phyloP scores from a whole-genome alignment of 2,329 filamentous ascomycete genomes.

The Penicillium frequentans region DNA sequence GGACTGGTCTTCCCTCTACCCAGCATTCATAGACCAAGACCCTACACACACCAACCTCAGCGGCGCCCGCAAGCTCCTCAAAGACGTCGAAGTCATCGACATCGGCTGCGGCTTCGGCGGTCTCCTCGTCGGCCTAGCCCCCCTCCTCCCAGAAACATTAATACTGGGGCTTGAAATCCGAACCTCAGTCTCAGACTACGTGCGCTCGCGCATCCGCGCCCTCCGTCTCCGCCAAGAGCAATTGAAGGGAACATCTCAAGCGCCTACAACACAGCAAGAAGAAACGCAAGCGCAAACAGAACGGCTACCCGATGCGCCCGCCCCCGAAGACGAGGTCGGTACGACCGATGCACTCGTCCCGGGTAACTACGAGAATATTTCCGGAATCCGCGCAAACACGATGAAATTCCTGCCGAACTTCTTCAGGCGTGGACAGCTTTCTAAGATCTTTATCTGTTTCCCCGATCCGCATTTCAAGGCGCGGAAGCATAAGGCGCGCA shows the following conservation, averaged over 20 bases:
- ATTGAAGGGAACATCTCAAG: conserved; percentile 16
- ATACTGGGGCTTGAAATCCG: conserved; percentile 93
- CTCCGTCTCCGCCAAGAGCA: conserved; percentile 57
- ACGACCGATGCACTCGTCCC: conserved; percentile 26
- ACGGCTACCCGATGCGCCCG: neutral
- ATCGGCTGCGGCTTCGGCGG: conserved; percentile 98
- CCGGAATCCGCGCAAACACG: conserved; percentile 85
- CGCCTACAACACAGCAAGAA: conserved; percentile 2
- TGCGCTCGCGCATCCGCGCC: conserved; percentile 81
- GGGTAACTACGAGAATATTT: conserved; percentile 75
- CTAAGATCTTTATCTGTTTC: conserved; percentile 96
- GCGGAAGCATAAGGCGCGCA: conserved; percentile 93
- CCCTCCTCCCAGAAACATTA: conserved; percentile 75
- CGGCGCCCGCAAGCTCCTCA: conserved; percentile 50
- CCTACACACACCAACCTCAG: conserved; percentile 31
- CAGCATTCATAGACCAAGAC: conserved; percentile 61
- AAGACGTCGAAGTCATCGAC: conserved; percentile 87
- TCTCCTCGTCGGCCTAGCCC: conserved; percentile 79
- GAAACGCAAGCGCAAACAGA: neutral
- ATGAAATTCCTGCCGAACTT: conserved; percentile 99
- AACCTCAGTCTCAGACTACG: conserved; percentile 83
- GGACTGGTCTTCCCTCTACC: conserved; percentile 88
- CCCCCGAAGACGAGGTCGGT: conserved; percentile 19
- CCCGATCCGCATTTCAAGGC: conserved; percentile 98
- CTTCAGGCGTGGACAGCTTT: conserved; percentile 77